A percentile compares a stretch with the other conserved stretches of the same genome.
Evolutionary conservation across 176 grass and related monocot species (phyloP).

Genomic region (Paspalum notatum): DNA sequence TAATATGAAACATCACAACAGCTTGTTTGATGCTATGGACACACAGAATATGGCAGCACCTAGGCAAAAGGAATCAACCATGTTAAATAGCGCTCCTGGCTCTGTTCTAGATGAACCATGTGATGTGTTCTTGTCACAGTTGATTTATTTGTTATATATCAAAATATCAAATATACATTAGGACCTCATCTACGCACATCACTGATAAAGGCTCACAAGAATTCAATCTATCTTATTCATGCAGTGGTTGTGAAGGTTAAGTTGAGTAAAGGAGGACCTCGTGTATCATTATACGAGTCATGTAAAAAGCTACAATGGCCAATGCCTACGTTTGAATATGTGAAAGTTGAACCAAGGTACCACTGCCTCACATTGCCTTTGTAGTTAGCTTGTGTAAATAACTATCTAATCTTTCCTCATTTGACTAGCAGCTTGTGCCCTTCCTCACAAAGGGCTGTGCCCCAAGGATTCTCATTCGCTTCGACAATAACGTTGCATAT

Average conservation of each 20-base stretch:
- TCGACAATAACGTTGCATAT: constrained; percentile 69
- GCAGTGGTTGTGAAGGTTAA: constrained; percentile 68
- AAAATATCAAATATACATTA: neutral
- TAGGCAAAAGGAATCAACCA: constrained; percentile 15
- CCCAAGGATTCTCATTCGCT: constrained; percentile 53
- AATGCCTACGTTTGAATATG: constrained; percentile 68
- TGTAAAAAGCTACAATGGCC: constrained; percentile 86
- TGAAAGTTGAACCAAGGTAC: constrained; percentile 62
- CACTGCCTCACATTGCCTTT: constrained; percentile 8
- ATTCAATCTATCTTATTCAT: constrained; percentile 42
- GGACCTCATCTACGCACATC: constrained; percentile 18
- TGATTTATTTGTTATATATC: constrained; percentile 10
- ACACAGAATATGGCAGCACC: constrained; percentile 36
- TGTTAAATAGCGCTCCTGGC: constrained; percentile 10
- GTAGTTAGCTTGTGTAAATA: constrained; percentile 9
- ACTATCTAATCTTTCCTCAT: constrained; percentile 1
- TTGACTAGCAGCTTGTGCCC: constrained; percentile 8
- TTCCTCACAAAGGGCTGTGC: constrained; percentile 31
- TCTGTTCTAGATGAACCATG: constrained; percentile 54
- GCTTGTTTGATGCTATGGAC: constrained; percentile 48
- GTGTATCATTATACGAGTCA: constrained; percentile 60
- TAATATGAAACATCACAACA: constrained; percentile 23
- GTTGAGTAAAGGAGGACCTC: constrained; percentile 83
- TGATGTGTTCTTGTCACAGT: constrained; percentile 26
- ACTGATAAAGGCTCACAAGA: constrained; percentile 11